Evolutionary conservation across 768 basidiomycete genomes (phyloP).

Genomic region (Cystofilobasidium macerans): DNA sequence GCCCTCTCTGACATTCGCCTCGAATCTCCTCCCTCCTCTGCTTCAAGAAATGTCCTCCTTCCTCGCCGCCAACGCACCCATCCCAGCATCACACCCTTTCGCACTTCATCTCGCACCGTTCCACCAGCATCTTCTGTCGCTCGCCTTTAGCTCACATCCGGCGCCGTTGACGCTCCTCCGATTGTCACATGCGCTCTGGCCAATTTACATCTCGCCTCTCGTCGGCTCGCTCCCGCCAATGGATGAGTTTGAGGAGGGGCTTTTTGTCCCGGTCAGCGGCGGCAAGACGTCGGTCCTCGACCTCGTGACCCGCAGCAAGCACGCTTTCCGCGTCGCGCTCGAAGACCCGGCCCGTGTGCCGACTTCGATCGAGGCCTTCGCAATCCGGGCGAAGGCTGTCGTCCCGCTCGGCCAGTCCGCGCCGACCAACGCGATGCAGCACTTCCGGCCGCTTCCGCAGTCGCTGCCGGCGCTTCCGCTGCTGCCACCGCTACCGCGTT

Average conservation of each 20-base stretch:
- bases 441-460: neutral
- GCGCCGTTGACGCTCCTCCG: conserved; percentile 18
- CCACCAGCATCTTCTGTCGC: conserved; percentile 11
- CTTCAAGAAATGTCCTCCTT: neutral
- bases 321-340: conserved; percentile 13
- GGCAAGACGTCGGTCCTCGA: conserved; percentile 11
- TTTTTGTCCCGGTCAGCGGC: neutral
- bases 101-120: conserved; percentile 23
- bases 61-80: conserved; percentile 7
- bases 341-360: conserved; percentile 12
- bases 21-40: too few species aligned
- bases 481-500: conserved; percentile 5
- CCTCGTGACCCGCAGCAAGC: conserved; percentile 1
- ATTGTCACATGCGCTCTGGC: conserved; percentile 21
- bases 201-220: conserved; percentile 13
- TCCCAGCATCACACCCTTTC: conserved; percentile 6
- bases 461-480: neutral
- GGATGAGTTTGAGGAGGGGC: neutral
- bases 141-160: conserved; percentile 12
- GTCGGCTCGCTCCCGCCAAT: neutral
- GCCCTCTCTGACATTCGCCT: neutral
- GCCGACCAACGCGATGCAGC: neutral
- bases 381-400: neutral
- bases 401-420: neutral
- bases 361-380: conserved; percentile 7